phyloP scores from a whole-genome alignment of 495 filamentous ascomycete genomes.

The Hypoxylon lienhwacheense region DNA sequence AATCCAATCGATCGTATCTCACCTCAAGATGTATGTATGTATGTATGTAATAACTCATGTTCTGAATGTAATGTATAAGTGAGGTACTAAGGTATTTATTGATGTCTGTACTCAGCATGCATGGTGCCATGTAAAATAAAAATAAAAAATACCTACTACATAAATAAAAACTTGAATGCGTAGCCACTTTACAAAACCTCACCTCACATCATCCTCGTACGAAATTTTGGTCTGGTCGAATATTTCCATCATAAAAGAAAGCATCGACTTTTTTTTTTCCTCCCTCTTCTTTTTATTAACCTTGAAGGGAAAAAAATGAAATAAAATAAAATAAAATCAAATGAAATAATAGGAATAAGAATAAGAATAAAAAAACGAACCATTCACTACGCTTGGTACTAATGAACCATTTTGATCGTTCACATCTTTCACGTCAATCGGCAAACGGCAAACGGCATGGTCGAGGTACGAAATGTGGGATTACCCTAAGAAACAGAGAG shows the following conservation, averaged over 20 bases:
- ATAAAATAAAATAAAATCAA: constrained; percentile 1
- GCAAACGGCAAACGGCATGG: constrained; percentile 2
- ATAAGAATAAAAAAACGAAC: not conserved
- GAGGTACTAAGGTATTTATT: not conserved
- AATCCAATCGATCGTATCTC: no score
- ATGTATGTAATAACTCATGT: no score
- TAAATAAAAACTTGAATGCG: constrained; percentile 13
- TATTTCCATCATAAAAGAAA: no score
- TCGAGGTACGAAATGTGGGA: constrained; percentile 14
- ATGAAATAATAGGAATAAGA: not conserved
- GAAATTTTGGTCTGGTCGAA: no score
- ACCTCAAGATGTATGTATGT: no score
- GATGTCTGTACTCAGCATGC: constrained; percentile 6
- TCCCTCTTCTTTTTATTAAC: not conserved
- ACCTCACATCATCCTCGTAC: constrained; percentile 8
- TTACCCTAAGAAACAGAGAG: not conserved
- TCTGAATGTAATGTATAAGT: no score
- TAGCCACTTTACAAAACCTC: constrained; percentile 18
- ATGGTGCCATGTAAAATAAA: no score
- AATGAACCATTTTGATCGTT: not conserved
- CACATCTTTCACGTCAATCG: not conserved
- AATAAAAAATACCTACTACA: no score
- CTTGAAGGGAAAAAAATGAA: not conserved
- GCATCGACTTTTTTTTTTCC: not conserved
- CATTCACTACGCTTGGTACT: not conserved